phyloP scores from a whole-genome alignment of 1,284 basidiomycete species.

The Pascua guehoae region DNA sequence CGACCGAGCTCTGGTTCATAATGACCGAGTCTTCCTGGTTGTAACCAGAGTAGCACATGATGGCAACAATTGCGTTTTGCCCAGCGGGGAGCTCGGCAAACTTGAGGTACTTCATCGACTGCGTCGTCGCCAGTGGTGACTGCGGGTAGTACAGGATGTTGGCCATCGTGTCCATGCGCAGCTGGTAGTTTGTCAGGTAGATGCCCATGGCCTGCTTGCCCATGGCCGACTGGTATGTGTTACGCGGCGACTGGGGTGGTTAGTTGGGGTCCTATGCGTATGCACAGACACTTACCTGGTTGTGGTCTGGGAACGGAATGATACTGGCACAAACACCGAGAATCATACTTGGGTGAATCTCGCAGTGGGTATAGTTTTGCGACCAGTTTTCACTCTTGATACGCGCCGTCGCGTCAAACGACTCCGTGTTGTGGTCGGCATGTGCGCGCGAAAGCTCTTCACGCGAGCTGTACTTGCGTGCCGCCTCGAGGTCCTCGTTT shows the following conservation, averaged over 20 bases:
- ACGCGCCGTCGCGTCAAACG: slow-evolving; percentile 79
- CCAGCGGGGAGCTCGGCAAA: slow-evolving; percentile 97
- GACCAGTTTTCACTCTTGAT: slow-evolving; percentile 75
- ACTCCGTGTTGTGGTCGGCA: slow-evolving; percentile 54
- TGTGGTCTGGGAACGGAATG: slow-evolving; percentile 99
- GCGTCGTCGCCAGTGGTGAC: slow-evolving; percentile 95
- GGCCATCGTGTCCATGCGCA: slow-evolving; percentile 98
- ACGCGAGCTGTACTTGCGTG: slow-evolving; percentile 42
- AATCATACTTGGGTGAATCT: slow-evolving; percentile 99
- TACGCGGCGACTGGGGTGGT: slow-evolving; percentile 78
- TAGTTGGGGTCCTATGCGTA: not conserved
- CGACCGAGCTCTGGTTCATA: slow-evolving; percentile 99
- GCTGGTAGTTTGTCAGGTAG: slow-evolving; percentile 93
- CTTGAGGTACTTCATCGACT: slow-evolving; percentile 97
- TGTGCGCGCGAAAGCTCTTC: slow-evolving; percentile 48
- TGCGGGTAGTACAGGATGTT: slow-evolving; percentile 98
- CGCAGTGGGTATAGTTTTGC: slow-evolving; percentile 97
- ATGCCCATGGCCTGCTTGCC: slow-evolving; percentile 99
- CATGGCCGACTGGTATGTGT: slow-evolving; percentile 99
- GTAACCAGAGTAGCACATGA: slow-evolving; percentile 97
- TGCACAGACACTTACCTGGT: slow-evolving; percentile 66
- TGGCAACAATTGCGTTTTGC: slow-evolving; percentile 97
- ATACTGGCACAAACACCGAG: slow-evolving; percentile 97
- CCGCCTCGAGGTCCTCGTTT: slow-evolving; percentile 86
- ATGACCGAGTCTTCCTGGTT: slow-evolving; percentile 99